Evolutionary conservation across 2,329 filamentous ascomycete genomes (phyloP).

Genomic region (Fusarium lateritium): DNA sequence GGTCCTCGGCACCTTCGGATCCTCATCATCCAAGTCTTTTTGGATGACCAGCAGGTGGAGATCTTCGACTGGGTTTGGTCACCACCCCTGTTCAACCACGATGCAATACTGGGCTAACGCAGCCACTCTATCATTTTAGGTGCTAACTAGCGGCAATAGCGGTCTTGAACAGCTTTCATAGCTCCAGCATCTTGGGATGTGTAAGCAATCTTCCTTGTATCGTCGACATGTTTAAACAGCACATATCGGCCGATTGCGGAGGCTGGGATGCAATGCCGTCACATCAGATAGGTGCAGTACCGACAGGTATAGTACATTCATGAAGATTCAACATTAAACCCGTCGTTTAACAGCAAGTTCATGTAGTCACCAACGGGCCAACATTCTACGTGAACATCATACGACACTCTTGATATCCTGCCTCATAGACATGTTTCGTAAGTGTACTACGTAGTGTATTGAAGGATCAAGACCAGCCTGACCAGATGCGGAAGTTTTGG

Average conservation of each 20-base stretch:
- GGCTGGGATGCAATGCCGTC: neutral
- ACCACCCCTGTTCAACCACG: slow-evolving; percentile 8
- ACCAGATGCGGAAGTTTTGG: neutral
- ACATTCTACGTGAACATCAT: slow-evolving; percentile 13
- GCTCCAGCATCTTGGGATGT: neutral
- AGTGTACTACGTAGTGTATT: neutral
- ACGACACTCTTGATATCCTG: slow-evolving; percentile 1
- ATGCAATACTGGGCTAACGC: slow-evolving; percentile 11
- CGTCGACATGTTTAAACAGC: neutral
- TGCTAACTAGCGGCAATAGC: slow-evolving; percentile 2
- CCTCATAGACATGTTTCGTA: neutral
- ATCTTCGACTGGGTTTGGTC: slow-evolving; percentile 13
- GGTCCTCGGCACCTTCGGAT: slow-evolving; percentile 28
- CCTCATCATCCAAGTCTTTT: neutral
- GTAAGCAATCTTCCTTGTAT: neutral
- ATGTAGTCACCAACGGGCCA: slow-evolving; percentile 5
- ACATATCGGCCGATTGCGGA: neutral
- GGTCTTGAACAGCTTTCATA: slow-evolving; percentile 3
- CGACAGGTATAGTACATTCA: neutral
- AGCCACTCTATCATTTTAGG: slow-evolving; percentile 19
- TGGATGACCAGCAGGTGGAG: slow-evolving; percentile 7
- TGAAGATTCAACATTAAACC: slow-evolving; percentile 7
- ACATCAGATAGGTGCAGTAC: neutral
- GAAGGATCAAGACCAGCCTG: neutral
- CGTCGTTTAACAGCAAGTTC: slow-evolving; percentile 3